Base-by-base conservation (phyloP, 805 yeast genomes). In the Candida nanaspora region DNA sequence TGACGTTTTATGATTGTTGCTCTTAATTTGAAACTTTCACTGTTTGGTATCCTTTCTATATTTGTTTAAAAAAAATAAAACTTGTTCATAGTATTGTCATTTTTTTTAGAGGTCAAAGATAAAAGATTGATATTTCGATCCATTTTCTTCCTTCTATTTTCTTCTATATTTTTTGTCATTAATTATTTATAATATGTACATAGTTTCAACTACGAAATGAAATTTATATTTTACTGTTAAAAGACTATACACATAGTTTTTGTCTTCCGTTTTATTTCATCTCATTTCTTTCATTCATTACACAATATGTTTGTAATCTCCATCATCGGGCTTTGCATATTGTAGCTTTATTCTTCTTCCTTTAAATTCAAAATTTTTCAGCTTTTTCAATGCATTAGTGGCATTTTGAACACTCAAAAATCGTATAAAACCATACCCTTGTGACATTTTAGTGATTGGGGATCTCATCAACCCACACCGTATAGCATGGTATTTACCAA, bases 361-460 rank as follows among this genome's bases (percentile, higher is more conserved):
- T 33, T 69, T 63, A 41, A 80, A 63, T 27, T 52, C 57, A 7
- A 65, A 44, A 7, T 69, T 75, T 42, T 70, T 61, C 28, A 72
- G 49, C 21, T 52, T 60, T 10, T 50, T 53, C 35, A 80, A 55
- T 1, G 87, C 85, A 23, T 57, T 57, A 6, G 55, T 49, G 6
- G 73, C 79, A 14, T 71, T 59, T 6, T 62, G 70, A 4, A 46
- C 44, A 7, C 55, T 50, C 13, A 68, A 70, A 51, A 78, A 81
- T 48, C 82, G 80, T 26, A 81, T 65, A 48, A 78, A 81, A 1
- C 85, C 86, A 52, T 74, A 77, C 2, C 85, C 86, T 13, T 57
- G 39, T 19, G 59, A 53, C 35, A 49, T 43, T 14, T 46, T 39
- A 1, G 57, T 50, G n/a, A 55, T 47, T 4, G 62, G 62, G 0